Evolutionary conservation across 2,329 filamentous ascomycete genomes (phyloP), one percentile per base, ranked within the genome.

Genomic region (Sclerotinia sclerotiorum): DNA sequence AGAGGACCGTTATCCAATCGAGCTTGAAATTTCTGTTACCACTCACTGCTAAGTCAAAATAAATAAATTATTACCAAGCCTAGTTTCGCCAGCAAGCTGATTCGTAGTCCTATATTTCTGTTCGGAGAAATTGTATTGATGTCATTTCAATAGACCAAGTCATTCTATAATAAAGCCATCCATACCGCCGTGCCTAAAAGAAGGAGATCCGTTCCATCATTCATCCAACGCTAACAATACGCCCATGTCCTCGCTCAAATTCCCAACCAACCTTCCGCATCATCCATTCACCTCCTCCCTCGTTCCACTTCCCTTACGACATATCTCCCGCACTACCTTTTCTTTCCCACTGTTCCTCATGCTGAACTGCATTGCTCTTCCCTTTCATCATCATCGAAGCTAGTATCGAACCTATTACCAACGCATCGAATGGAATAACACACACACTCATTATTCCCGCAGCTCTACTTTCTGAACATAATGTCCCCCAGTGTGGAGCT

Each of bases 401-500:
- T 3, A 82, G 81, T 29, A 83, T 74, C 2, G 46, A 65, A 35
- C 76, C 81, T 54, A 89, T 72, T 2, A 84, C 79, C 21, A 82
- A 73, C 4, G 82, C 78, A 78, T 89, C 82, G 54, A 89, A 76
- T 15, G 86, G 86, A 42, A 89, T 82, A 61, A 88, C 80, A 71
- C 87, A 76, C 68, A 87, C 80, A 32, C 83, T 81, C 56, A 89
- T 78, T 72, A 84, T 84, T 39, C 88, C 76, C 2, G 81, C 83
- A 5, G 82, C 83, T 74, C 82, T 81, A 77, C 82, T 86, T 78
- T 88, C 82, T 69, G 78, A 80, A 78, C 87, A 89, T 62, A 89
- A 77, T 0, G 82, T 82, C 21, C 80, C 82, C 74, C 87, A 89
- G 74, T 85, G 80, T 42, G 87, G 86, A 70, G 82, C 78, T 48